Evolutionary conservation across 345 rosid genomes (phyloP), one percentile per base, ranked within the genome.

Genomic region (Hibiscus syriacus): DNA sequence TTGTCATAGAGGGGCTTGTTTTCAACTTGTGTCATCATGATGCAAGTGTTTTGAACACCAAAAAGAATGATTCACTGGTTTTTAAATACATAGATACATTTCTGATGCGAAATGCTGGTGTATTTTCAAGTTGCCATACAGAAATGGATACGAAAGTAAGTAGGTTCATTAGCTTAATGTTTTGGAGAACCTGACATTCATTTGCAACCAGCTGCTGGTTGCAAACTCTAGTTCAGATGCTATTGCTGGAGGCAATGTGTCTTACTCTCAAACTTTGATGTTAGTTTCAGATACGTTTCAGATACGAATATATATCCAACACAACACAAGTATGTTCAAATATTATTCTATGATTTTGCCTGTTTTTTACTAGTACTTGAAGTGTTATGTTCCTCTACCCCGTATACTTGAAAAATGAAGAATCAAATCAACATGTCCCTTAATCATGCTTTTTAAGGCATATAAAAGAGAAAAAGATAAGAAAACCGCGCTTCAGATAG

Each of bases 1-100:
- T 71, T 74, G 74, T n/a, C 74, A 39, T 46, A 23, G 60, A 57
- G 50, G 66, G 67, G 78, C 61, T 74, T 77, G 80, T 80, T 60
- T 10, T 66, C 48, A 58, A 68, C 41, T 52, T 32, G 55, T 41
- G 64, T 43, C 48, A 49, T 58, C 66, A 71, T 62, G 34, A 49
- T 62, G 66, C 22, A 20, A 20, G 66, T 12, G 6, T 23, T 62
- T 38, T 12, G n/a, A 38, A 26, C 45, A 16, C 66, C 41, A 26
- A 5, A 38, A 54, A 26, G 30, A 43, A 43, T 43, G 17, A 46
- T 34, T 59, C 29, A 60, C 17, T 3, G n/a, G n/a, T n/a, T n/a
- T n/a, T n/a, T n/a, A n/a, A n/a, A n/a, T n/a, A 52, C 22, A n/a
- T 34, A 3, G 7, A 36, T 59, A 11, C 27, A 59, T 34, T 36